These are phyloP conservation scores for Colletotrichum kahawae DNA, from an alignment of 2,329 filamentous ascomycete species.

Conservation along the genomic window DNA sequence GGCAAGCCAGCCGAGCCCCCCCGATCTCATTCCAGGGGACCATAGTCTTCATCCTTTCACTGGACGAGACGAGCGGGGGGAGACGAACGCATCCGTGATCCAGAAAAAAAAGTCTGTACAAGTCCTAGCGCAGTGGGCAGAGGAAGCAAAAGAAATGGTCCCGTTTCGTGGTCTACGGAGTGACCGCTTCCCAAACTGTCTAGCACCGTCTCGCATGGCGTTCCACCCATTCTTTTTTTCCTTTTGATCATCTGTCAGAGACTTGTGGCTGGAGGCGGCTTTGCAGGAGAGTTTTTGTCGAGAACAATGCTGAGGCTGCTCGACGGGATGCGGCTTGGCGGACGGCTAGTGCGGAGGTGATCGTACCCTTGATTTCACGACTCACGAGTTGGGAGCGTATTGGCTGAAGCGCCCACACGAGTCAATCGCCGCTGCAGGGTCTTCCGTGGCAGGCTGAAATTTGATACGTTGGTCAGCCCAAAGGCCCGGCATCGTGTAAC, in stretches of 20 bases:
- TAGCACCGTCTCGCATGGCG: background rate
- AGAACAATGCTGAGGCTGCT: conserved; percentile 2
- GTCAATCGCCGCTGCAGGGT: conserved; percentile 14
- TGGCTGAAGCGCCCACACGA: background rate
- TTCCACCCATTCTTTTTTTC: background rate
- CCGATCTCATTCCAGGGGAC: conserved; percentile 7
- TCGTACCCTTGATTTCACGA: conserved; percentile 5
- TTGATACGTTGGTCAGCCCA: background rate
- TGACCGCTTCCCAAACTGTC: background rate
- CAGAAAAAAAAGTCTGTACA: conserved; percentile 12
- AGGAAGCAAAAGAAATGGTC: background rate
- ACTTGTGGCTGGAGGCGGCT: conserved; percentile 4
- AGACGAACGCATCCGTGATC: conserved; percentile 14
- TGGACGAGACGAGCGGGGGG: conserved; percentile 11
- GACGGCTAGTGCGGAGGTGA: conserved; percentile 8
- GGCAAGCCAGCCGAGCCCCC: conserved; percentile 17
- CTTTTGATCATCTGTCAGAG: background rate
- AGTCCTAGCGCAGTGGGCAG: background rate
- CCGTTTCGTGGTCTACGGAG: conserved; percentile 1
- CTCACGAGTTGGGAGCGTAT: background rate
- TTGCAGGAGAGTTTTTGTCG: background rate
- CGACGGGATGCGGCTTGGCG: background rate
- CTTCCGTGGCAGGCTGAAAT: background rate
- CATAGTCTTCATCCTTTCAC: background rate
- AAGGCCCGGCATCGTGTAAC: background rate